Evolutionary conservation across 805 yeast genomes (phyloP).

Genomic region (Yamadazyma philogaea): DNA sequence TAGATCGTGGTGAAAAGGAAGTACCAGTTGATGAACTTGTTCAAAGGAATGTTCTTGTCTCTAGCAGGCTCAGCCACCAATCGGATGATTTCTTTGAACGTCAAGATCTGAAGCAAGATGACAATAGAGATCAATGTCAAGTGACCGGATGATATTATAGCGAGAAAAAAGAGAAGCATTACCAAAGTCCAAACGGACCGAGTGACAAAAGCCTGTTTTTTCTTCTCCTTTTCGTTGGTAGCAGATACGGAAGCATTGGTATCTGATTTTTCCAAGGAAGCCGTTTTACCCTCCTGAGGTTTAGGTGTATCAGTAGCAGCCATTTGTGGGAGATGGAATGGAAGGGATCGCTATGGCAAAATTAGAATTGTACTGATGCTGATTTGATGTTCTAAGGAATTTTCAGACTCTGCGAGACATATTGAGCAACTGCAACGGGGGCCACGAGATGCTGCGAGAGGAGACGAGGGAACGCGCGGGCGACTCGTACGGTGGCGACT

Average conservation of each 20-base stretch:
- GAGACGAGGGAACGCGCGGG: not conserved
- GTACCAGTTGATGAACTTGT: constrained; percentile 88
- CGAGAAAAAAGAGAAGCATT: constrained; percentile 75
- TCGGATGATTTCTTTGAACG: constrained; percentile 87
- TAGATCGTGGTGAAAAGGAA: constrained; percentile 82
- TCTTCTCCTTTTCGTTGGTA: constrained; percentile 52
- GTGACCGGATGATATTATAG: constrained; percentile 79
- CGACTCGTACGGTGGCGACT: not conserved
- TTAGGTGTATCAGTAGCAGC: constrained; percentile 5
- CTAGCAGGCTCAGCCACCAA: constrained; percentile 81
- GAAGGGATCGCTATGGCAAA: not conserved
- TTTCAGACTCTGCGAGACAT: not conserved
- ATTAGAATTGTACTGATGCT: constrained; percentile 7
- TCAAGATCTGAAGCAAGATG: constrained; percentile 69
- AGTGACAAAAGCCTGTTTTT: constrained; percentile 78
- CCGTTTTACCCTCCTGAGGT: not conserved
- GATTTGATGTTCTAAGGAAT: constrained; percentile 6
- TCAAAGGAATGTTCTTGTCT: constrained; percentile 78
- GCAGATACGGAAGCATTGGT: constrained; percentile 11
- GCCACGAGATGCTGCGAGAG: not conserved
- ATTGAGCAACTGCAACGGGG: not conserved
- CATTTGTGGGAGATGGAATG: constrained; percentile 1
- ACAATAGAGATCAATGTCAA: constrained; percentile 73
- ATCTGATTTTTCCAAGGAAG: not conserved
- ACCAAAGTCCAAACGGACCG: constrained; percentile 92